Base-by-base conservation (phyloP, 257 asterid species). In the Oldenlandia corymbosa region DNA sequence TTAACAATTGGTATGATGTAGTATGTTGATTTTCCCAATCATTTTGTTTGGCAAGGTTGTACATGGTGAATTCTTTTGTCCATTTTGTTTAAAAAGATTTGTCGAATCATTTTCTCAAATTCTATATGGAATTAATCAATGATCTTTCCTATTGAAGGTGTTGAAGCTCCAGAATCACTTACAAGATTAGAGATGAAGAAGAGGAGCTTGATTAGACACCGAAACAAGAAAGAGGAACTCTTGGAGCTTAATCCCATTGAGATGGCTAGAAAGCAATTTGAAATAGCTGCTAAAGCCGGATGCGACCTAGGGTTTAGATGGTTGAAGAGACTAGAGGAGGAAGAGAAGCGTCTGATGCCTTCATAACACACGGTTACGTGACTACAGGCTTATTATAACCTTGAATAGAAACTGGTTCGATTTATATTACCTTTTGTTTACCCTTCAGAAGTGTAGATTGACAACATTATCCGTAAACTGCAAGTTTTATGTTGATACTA, bases 301-400 rank as follows among this genome's bases (percentile, higher is more conserved):
- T 83, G 80, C 61, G 96, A 92, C 73, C 95, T 92, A 65, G 97
- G 99, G 66, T 76, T 92, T 72, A 87, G 78, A 73, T 92, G 99
- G 99, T 72, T 92, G 60, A 74, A 79, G 49, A 70, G 80, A 64
- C 83, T 89, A 0, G 95, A 86, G 68, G 84, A 86, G 61, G 91
- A 88, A 72, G 88, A 83, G 75, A 71, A 91, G 64, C 73, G 41
- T 14, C 28, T 76, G 65, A 48, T 74, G 62, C 55, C 64, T 31
- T 62, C 79, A 45, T 56, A 70, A 59, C 31, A 27, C 37, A 55
- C n/a, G n/a, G n/a, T n/a, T n/a, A n/a, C n/a, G n/a, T n/a, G n/a
- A n/a, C n/a, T n/a, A n/a, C n/a, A n/a, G n/a, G n/a, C n/a, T n/a
- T n/a, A n/a, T n/a, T n/a, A n/a, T n/a, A n/a, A n/a, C n/a, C n/a